phyloP scores from a whole-genome alignment of 257 asterid species.

The Penstemon newberryi region DNA sequence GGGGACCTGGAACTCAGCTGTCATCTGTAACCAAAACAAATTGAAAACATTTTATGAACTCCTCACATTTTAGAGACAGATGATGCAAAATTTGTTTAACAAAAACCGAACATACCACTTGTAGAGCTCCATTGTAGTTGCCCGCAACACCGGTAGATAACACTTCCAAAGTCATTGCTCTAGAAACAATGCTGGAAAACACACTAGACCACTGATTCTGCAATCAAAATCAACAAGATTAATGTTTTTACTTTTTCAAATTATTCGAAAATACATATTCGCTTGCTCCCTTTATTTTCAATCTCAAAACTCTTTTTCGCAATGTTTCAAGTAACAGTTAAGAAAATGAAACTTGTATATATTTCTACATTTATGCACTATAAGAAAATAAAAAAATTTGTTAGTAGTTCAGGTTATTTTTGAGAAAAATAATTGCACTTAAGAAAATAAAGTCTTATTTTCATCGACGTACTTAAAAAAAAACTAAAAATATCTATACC shows the following conservation, averaged over 20 bases:
- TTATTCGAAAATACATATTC: too few species aligned
- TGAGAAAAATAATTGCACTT: too few species aligned
- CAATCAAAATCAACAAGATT: neutral
- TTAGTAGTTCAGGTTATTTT: too few species aligned
- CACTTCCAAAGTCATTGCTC: slow-evolving; percentile 47
- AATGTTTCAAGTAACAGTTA: too few species aligned
- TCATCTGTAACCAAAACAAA: slow-evolving; percentile 38
- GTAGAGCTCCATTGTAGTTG: slow-evolving; percentile 59
- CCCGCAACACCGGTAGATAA: slow-evolving; percentile 62
- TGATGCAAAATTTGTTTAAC: neutral
- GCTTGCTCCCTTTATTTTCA: too few species aligned
- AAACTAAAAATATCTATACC: slow-evolving; percentile 25
- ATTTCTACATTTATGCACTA: too few species aligned
- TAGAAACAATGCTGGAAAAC: slow-evolving; percentile 50
- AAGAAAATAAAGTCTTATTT: too few species aligned
- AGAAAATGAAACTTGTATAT: too few species aligned
- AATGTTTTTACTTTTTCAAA: neutral
- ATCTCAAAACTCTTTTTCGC: too few species aligned
- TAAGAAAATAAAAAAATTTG: too few species aligned
- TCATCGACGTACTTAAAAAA: too few species aligned
- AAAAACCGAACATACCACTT: slow-evolving; percentile 39
- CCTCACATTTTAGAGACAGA: too few species aligned
- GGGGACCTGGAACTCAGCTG: slow-evolving; percentile 62
- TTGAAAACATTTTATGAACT: neutral
- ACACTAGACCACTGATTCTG: slow-evolving; percentile 53